Evolutionary conservation across 352 stramenopile species (phyloP), one percentile per base, ranked within the genome.

Genomic region (Saprolegnia parasitica): DNA sequence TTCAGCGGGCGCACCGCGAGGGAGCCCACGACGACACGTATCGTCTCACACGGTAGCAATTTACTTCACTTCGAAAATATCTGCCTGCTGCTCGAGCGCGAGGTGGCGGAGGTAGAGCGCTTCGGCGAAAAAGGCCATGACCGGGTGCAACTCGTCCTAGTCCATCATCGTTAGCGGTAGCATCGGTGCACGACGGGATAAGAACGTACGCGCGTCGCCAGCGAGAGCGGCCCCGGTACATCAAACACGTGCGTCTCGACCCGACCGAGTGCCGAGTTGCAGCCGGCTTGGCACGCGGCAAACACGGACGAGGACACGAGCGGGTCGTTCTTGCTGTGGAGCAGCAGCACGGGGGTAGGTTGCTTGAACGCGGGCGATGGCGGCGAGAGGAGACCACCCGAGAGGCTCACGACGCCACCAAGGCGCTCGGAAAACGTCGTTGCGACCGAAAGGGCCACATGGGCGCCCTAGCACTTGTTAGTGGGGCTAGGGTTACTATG

Each of bases 41-140:
- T 5, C 42, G 42, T 8, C 42, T n/a, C 3, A 49, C 42, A 49
- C 11, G 42, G 8, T n/a, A 49, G 42, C 13, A 49, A 49, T 4
- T 60, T 24, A 47, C 45, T 61, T 49, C 3, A 70, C 11, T 49
- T 70, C 50, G 23, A 70, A 20, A 9, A 70, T 29, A 49, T 70
- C 63, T 6, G 49, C 50, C 45, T 70, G 63, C 10, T 55, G 39
- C 63, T 70, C 63, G 18, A 70, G 40, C 9, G 63, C 63, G 21
- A 70, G 39, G 26, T 70, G 62, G 13, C 63, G 63, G 10, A 70
- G 54, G 39, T 70, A 62, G 18, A 70, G 39, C 10, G 29, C 37
- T 9, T 61, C 37, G 15, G 54, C 63, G 35, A 62, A 54, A 21
- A 70, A 70, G 3, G 32, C 26, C 63, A 70, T 70, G 37, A 70